Base-by-base conservation (phyloP, 352 stramenopile species). In the Globisporangium nodosum region DNA sequence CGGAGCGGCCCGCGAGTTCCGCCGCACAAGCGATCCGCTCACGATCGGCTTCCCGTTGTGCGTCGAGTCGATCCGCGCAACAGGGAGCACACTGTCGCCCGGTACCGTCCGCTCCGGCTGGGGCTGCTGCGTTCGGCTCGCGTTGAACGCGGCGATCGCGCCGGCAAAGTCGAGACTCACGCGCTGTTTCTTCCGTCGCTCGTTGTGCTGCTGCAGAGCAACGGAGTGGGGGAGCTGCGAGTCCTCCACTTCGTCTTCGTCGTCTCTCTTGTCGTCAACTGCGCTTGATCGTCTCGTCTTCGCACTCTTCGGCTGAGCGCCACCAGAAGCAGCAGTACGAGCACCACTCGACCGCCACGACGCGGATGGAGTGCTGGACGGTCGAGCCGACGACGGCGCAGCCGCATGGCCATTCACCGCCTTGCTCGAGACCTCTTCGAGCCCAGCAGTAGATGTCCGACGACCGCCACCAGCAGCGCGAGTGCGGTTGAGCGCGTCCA, bases 101-200 rank as follows among this genome's bases (percentile, higher is more conserved):
- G 49, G 48, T 30, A 55, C 47, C 6, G 56, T 48, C 37, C 52
- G 48, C 9, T 51, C 49, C 20, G 39, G 50, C 18, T 40, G 39
- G 20, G n/a, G 42, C 3, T 60, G 43, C 11, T 56, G 61, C 48
- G 68, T 5, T 43, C 46, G 27, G 8, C 8, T n/a, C 24, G 27
- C 61, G 40, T 77, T 60, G 62, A 87, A 88, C 8, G 70, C 69
- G 6, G 55, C 68, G 52, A 87, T 76, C 3, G 70, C 78, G 5
- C 65, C 68, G 49, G 67, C 54, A 48, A 87, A 88, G 48, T 91
- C 73, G 16, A 81, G 56, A 49, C 71, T 88, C 1, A 70, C 54
- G 1, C 73, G 68, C 51, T 73, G 70, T 43, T 71, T 72, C 48
- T 65, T 66, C 7, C n/a, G 20, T 11, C 27, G 39, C 46, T 47